A percentile compares a stretch with the other conserved stretches of the same genome.
Conservation (phyloP, 1,284 basidiomycete species). For the Moniliophthora roreri region DNA sequence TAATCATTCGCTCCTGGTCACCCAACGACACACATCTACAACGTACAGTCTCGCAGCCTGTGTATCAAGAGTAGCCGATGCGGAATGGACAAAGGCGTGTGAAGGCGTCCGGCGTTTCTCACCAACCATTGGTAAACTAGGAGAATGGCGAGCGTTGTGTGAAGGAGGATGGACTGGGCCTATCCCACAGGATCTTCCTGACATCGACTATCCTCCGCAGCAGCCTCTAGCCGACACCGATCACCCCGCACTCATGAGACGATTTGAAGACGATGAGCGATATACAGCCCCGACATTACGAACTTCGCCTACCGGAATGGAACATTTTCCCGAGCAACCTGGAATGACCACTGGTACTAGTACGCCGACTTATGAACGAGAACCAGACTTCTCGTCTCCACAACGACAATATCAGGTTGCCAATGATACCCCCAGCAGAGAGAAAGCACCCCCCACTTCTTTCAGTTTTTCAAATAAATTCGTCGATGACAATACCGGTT, state of each 20-base stretch:
- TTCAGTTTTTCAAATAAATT: conserved; percentile 37
- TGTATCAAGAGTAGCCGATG: conserved; percentile 69
- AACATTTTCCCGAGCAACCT: neutral
- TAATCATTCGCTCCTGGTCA: conserved; percentile 63
- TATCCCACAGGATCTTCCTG: conserved; percentile 53
- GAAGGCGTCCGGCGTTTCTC: conserved; percentile 67
- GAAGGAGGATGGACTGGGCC: conserved; percentile 70
- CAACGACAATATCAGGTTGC: neutral
- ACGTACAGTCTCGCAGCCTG: conserved; percentile 62
- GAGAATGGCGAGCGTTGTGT: conserved; percentile 69
- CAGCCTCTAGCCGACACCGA: neutral
- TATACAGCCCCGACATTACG: neutral
- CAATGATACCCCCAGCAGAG: conserved; percentile 1
- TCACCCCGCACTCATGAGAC: neutral
- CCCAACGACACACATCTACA: conserved; percentile 57
- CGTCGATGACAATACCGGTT: conserved; percentile 44
- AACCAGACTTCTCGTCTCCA: neutral
- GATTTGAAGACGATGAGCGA: conserved; percentile 4
- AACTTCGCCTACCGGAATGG: neutral
- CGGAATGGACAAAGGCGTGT: conserved; percentile 72
- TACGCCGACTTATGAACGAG: neutral
- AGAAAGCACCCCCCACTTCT: conserved; percentile 21
- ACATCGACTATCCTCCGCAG: conserved; percentile 27
- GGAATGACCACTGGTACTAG: neutral
- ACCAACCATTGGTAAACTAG: conserved; percentile 63